Base-by-base conservation (phyloP, 176 grass and related monocot species). In the Zea mays region DNA sequence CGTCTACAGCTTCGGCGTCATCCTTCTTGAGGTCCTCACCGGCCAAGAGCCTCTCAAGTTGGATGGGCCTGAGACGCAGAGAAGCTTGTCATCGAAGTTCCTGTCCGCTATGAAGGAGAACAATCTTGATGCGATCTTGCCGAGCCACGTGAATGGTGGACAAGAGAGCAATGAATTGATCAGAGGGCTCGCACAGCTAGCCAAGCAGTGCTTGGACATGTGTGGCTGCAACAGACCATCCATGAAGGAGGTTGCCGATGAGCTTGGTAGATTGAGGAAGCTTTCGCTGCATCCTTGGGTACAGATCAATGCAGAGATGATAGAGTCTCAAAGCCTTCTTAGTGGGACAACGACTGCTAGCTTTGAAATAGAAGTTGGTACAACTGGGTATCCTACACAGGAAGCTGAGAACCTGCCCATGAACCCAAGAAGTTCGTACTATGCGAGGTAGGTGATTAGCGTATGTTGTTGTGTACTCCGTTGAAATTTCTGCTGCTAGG, bases 401-500 rank as follows among this genome's bases (percentile, higher is more conserved):
- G 45, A 81, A 38, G 47, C 45, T 45, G 65, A 81, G 15, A 46
- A 52, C 65, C 5, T 76, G 1, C 72, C 78, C 5, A 86, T 81
- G 73, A 86, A 86, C 17, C 84, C 78, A 81, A 20, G 38, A 39
- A 86, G 78, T 21, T 69, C 65, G 0, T 86, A 81, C 38, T 81
- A 81, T 17, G 78, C 78, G 0, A 27, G 27, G 27, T 27, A 76
- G 84, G 46, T 86, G 72, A 85, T 9, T n/a, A 57, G n/a, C 55
- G 16, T 57, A 4, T 57, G 1, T 8, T 21, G 17, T 56, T 3
- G 54, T 21, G 16, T 4, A 20, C n/a, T 57, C n/a, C 8, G 1
- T 46, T 46, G 44, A 46, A 10, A 10, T 8, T 46, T 46, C 44
- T 48, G 3, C 46, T 48, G 10, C 10, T 12, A 3, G 3, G 46